phyloP scores from a whole-genome alignment of 2,329 filamentous ascomycete species.

The Hymenoscyphus fructigenus region DNA sequence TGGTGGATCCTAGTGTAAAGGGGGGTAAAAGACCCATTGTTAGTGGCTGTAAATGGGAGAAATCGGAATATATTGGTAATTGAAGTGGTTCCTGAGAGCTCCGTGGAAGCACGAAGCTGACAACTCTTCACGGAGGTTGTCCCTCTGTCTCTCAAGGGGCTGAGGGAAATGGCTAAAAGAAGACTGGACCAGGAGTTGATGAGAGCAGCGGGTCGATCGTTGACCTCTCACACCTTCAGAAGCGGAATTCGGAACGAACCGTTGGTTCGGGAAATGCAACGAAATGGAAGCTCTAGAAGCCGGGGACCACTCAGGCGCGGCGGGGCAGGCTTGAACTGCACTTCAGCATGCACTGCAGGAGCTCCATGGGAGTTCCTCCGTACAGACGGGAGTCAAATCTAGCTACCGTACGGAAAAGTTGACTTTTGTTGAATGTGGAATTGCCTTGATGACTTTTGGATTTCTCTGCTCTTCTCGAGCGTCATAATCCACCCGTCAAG shows the following conservation, averaged over 20 bases:
- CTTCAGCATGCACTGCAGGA: not conserved
- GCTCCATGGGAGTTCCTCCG: not conserved
- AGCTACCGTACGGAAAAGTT: not conserved
- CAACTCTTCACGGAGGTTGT: not conserved
- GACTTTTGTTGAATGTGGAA: not conserved
- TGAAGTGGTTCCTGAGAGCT: not conserved
- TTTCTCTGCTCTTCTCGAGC: not conserved
- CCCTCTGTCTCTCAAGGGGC: not conserved
- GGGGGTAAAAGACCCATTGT: conserved; percentile 1
- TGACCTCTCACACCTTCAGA: conserved; percentile 3
- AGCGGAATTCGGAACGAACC: not conserved
- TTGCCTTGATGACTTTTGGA: not conserved
- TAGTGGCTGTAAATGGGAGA: not conserved
- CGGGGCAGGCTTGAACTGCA: not conserved
- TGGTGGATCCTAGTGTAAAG: not conserved
- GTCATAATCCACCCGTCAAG: not conserved
- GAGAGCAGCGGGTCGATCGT: not conserved
- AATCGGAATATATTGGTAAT: not conserved
- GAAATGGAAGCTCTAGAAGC: not conserved
- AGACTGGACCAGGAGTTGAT: not conserved
- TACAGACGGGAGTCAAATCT: not conserved
- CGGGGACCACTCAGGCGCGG: not conserved
- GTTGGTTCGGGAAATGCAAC: conserved; percentile 5
- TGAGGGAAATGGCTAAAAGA: not conserved
- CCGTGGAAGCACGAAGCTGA: conserved; percentile 1